Conservation (phyloP, 495 filamentous ascomycete species). For the Xylaria nigripes region DNA sequence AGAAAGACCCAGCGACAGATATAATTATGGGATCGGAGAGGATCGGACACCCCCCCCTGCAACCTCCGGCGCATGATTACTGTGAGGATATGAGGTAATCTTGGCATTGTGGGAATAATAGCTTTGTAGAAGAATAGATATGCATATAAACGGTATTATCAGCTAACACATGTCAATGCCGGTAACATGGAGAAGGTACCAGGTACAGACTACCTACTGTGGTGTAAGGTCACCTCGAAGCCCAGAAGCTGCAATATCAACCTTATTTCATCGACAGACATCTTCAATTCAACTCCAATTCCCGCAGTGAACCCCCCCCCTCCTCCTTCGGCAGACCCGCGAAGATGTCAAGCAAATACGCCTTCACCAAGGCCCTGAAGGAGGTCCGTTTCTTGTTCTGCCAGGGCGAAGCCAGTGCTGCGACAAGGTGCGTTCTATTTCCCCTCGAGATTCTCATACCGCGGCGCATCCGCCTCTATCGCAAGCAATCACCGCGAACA, state of each 20-base stretch:
- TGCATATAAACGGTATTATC: neutral
- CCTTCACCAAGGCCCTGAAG: conserved; percentile 78
- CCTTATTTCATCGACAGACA: conserved; percentile 8
- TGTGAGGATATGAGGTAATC: neutral
- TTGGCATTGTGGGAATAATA: neutral
- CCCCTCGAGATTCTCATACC: neutral
- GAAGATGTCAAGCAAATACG: conserved; percentile 84
- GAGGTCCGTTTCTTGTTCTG: conserved; percentile 97
- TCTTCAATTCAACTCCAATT: neutral
- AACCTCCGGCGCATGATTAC: neutral
- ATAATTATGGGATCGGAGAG: neutral
- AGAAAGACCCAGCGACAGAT: too few relatives aligned
- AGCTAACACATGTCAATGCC: neutral
- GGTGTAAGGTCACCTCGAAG: neutral
- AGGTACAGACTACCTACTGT: neutral
- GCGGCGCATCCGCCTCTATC: neutral
- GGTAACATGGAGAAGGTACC: neutral
- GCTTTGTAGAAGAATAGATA: neutral
- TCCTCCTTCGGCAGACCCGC: conserved; percentile 7
- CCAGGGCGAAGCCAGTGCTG: conserved; percentile 81
- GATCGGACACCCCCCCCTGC: neutral
- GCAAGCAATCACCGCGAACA: neutral
- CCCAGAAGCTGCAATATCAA: neutral
- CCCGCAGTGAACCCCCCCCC: too few relatives aligned
- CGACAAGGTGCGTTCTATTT: conserved; percentile 56